Evolutionary conservation across 2,329 filamentous ascomycete genomes (phyloP).

Genomic region (Periconia digitata): DNA sequence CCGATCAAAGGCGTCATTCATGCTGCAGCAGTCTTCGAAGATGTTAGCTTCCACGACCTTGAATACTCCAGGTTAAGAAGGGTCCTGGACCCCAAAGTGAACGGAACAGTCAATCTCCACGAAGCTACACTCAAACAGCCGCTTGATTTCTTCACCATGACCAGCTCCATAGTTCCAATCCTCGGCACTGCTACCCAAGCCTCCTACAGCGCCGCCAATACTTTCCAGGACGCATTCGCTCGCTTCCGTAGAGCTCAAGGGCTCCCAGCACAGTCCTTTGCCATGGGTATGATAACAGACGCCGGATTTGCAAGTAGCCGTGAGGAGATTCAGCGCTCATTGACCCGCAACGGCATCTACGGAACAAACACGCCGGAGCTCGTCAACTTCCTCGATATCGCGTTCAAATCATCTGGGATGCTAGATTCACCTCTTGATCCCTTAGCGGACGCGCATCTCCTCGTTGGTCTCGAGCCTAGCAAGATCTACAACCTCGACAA

Average conservation of each 20-base stretch:
- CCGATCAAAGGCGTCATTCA: conserved; percentile 10
- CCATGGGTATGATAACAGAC: conserved; percentile 22
- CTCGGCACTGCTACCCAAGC: conserved; percentile 13
- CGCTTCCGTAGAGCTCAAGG: conserved; percentile 4
- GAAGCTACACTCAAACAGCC: not conserved
- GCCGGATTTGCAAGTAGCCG: conserved; percentile 9
- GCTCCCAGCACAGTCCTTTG: conserved; percentile 13
- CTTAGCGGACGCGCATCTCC: conserved; percentile 2
- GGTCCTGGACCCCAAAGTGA: conserved; percentile 17
- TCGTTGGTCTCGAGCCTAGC: conserved; percentile 6
- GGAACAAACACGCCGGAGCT: conserved; percentile 1
- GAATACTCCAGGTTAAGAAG: not conserved
- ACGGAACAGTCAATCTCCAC: conserved; percentile 25
- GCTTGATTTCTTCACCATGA: conserved; percentile 25
- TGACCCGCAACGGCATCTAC: conserved; percentile 8
- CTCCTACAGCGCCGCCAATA: conserved; percentile 17
- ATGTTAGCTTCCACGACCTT: conserved; percentile 4
- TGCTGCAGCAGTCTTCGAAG: conserved; percentile 5
- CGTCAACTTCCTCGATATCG: conserved; percentile 7
- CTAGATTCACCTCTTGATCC: not conserved
- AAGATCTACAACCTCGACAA: conserved; percentile 8
- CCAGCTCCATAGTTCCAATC: conserved; percentile 15
- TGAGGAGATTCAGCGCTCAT: conserved; percentile 2
- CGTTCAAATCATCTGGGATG: not conserved
- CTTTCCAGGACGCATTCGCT: conserved; percentile 14